Evolutionary conservation across 2,329 filamentous ascomycete species (phyloP).

Genomic region (Pseudogymnoascus sp.): DNA sequence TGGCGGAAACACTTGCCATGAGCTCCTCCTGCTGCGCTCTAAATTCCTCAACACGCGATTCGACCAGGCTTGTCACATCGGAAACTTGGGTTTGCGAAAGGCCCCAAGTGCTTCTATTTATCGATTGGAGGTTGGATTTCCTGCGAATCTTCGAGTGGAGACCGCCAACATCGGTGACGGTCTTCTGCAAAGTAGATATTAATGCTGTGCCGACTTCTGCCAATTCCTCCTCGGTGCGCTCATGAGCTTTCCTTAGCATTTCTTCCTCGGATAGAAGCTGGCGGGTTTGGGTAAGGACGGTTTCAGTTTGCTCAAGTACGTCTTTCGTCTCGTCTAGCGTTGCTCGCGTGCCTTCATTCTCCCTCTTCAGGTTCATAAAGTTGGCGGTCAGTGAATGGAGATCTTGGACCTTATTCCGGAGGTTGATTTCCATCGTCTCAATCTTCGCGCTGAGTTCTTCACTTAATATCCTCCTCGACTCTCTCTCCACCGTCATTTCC

Average conservation of each 20-base stretch:
- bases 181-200: slow-evolving; percentile 66
- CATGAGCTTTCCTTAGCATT: slow-evolving; percentile 70
- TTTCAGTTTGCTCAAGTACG: slow-evolving; percentile 79
- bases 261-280: slow-evolving; percentile 72
- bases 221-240: slow-evolving; percentile 73
- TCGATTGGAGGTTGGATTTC: slow-evolving; percentile 70
- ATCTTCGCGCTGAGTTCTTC: slow-evolving; percentile 91
- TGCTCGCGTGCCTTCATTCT: slow-evolving; percentile 68
- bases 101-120: slow-evolving; percentile 73
- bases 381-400: slow-evolving; percentile 77
- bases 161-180: slow-evolving; percentile 70
- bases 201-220: slow-evolving; percentile 65
- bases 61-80: slow-evolving; percentile 68
- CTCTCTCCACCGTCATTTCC: slow-evolving; percentile 83
- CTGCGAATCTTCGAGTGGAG: slow-evolving; percentile 80
- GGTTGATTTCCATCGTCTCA: slow-evolving; percentile 79
- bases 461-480: slow-evolving; percentile 80
- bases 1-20: slow-evolving; percentile 55
- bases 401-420: slow-evolving; percentile 90
- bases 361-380: slow-evolving; percentile 82
- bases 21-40: slow-evolving; percentile 63
- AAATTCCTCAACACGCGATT: slow-evolving; percentile 65
- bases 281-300: slow-evolving; percentile 68
- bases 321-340: slow-evolving; percentile 71
- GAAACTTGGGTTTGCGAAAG: slow-evolving; percentile 66